phyloP scores from a whole-genome alignment of 1,139 yeast genomes.

The Pichia sp. region DNA sequence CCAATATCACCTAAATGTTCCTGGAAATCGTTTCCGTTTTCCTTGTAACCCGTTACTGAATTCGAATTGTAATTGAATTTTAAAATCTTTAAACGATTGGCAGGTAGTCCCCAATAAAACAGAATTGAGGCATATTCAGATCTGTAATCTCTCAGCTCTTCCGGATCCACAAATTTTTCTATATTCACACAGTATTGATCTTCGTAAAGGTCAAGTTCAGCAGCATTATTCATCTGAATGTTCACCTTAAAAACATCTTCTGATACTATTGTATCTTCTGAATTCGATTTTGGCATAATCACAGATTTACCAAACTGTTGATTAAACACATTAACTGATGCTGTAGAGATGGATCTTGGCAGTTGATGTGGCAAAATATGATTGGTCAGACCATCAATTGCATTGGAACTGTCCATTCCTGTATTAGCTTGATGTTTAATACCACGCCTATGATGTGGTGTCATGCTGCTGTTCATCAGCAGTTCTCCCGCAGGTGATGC shows the following conservation, averaged over 20 bases:
- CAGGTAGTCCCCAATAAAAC: conserved; percentile 77
- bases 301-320: conserved; percentile 20
- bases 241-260: conserved; percentile 30
- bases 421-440: conserved; percentile 12
- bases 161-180: conserved; percentile 43
- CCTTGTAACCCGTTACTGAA: neutral
- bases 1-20: conserved; percentile 43
- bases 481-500: conserved; percentile 30
- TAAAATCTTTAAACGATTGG: conserved; percentile 67
- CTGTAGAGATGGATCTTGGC: conserved; percentile 18
- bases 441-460: conserved; percentile 19
- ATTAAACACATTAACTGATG: conserved; percentile 19
- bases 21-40: conserved; percentile 26
- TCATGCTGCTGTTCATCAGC: conserved; percentile 9
- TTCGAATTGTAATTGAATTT: conserved; percentile 58
- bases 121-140: conserved; percentile 75
- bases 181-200: conserved; percentile 41
- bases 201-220: conserved; percentile 49
- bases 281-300: neutral
- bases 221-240: conserved; percentile 51
- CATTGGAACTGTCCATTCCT: neutral
- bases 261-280: neutral
- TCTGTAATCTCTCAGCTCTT: conserved; percentile 48
- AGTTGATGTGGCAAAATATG: neutral
- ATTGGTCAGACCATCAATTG: neutral